Evolutionary conservation across 371 early-diverging fungal species (phyloP).

Genomic region (Syncephalastrum racemosum): DNA sequence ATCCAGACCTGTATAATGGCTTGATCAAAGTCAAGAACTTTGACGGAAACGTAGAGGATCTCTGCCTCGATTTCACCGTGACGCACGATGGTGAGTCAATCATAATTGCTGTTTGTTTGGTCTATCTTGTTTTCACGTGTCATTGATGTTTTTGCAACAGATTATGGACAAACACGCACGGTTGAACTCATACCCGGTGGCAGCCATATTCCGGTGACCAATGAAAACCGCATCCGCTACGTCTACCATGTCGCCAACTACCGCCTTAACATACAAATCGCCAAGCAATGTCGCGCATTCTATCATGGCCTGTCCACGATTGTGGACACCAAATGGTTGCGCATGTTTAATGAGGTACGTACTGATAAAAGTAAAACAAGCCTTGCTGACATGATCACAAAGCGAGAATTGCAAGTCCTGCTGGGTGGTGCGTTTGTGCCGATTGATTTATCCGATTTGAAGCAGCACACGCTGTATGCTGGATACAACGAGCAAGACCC

Average conservation of each 20-base stretch:
- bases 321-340: constrained; percentile 72
- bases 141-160: constrained; percentile 15
- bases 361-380: background rate
- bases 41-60: constrained; percentile 72
- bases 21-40: constrained; percentile 82
- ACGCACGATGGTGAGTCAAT: constrained; percentile 54
- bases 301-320: constrained; percentile 80
- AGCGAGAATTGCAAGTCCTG: constrained; percentile 88
- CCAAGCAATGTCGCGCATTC: constrained; percentile 84
- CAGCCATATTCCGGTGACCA: constrained; percentile 74
- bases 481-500: constrained; percentile 72
- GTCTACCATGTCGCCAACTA: constrained; percentile 82
- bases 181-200: constrained; percentile 83
- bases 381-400: background rate
- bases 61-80: constrained; percentile 81
- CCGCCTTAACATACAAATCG: constrained; percentile 77
- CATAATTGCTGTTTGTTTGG: too few species aligned
- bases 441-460: constrained; percentile 78
- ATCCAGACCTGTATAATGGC: constrained; percentile 83
- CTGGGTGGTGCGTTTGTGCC: constrained; percentile 77
- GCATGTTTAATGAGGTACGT: constrained; percentile 74
- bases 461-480: constrained; percentile 78
- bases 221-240: constrained; percentile 79
- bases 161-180: constrained; percentile 52
- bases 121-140: constrained; percentile 5